Evolutionary conservation across 2,329 filamentous ascomycete species (phyloP).

Genomic region (Penicillium janthinellum): DNA sequence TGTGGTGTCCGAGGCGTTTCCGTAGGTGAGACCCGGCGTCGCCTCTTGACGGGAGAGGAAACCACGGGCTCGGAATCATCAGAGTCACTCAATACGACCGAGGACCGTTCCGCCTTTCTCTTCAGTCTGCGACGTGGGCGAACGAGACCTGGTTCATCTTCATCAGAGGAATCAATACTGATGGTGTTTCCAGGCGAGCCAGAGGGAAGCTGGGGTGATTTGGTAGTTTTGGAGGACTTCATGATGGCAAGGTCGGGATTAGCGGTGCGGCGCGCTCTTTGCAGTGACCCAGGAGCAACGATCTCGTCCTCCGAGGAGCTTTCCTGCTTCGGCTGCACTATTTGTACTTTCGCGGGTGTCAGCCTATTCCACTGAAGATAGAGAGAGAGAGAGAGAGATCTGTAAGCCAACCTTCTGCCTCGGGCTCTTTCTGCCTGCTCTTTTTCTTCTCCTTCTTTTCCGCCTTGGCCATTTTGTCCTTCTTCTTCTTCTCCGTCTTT

Average conservation of each 20-base stretch:
- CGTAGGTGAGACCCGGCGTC: constrained; percentile 16
- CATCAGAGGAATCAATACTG: constrained; percentile 9
- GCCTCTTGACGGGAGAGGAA: constrained; percentile 35
- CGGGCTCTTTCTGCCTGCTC: neutral
- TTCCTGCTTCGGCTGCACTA: neutral
- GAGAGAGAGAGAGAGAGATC: neutral
- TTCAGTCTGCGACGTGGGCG: constrained; percentile 32
- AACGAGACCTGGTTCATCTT: constrained; percentile 12
- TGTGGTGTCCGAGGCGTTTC: constrained; percentile 29
- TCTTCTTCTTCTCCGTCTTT: neutral
- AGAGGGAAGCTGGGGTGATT: neutral
- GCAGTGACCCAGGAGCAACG: constrained; percentile 7
- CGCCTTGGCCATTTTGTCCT: neutral
- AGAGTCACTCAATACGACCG: constrained; percentile 28
- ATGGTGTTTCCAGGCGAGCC: neutral
- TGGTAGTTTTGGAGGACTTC: neutral
- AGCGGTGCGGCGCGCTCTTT: constrained; percentile 9
- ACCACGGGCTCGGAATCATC: constrained; percentile 31
- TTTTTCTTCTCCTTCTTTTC: neutral
- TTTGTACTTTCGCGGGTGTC: constrained; percentile 1
- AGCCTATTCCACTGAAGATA: neutral
- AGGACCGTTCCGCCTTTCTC: constrained; percentile 27
- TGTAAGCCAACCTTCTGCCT: neutral
- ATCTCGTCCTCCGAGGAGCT: constrained; percentile 20
- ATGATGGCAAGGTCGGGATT: neutral